phyloP scores from a whole-genome alignment of 2,329 filamentous ascomycete genomes.

The Dissoconium aciculare region DNA sequence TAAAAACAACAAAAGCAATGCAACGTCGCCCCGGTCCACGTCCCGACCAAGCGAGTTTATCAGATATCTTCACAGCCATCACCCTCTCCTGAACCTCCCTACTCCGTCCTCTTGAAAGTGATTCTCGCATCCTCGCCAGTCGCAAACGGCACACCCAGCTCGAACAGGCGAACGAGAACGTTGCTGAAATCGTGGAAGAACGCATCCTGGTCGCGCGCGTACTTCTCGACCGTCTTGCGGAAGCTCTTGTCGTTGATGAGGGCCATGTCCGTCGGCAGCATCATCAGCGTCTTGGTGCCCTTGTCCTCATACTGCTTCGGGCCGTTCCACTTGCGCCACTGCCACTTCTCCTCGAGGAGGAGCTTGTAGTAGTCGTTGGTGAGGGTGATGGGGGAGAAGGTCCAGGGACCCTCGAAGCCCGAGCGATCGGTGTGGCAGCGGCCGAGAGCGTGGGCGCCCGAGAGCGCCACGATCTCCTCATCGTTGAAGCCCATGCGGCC shows the following conservation, averaged over 20 bases:
- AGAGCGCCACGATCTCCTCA: conserved; percentile 84
- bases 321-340: conserved; percentile 79
- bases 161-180: conserved; percentile 69
- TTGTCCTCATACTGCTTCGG: conserved; percentile 84
- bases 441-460: conserved; percentile 73
- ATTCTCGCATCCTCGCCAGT: conserved; percentile 32
- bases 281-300: conserved; percentile 80
- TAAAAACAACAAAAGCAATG: no score
- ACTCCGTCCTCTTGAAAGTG: conserved; percentile 31
- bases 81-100: conserved; percentile 4
- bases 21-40: no score
- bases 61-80: no score
- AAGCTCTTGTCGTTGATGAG: conserved; percentile 81
- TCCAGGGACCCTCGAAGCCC: conserved; percentile 81
- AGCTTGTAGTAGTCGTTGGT: conserved; percentile 93
- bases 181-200: conserved; percentile 91
- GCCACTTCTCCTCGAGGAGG: conserved; percentile 83
- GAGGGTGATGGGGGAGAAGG: conserved; percentile 76
- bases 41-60: no score
- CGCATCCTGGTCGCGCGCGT: conserved; percentile 74
- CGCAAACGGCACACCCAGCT: conserved; percentile 83
- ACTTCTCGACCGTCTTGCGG: conserved; percentile 64
- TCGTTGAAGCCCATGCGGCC: conserved; percentile 96
- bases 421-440: conserved; percentile 81
- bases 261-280: conserved; percentile 85